Base-by-base conservation (phyloP, 805 yeast genomes). In the Starmerella stellata region DNA sequence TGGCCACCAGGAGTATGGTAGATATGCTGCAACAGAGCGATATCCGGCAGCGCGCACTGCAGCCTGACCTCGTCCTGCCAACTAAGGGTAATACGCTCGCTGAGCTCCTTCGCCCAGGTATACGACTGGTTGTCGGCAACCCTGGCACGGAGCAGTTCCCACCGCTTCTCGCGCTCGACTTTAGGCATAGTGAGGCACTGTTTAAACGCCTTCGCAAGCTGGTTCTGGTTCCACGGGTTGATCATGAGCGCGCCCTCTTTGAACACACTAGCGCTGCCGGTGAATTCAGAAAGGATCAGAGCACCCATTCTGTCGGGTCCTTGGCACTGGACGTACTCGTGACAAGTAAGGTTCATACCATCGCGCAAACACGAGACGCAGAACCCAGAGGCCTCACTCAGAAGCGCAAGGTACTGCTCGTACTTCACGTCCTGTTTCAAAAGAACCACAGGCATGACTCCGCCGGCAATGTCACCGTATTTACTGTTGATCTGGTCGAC, bases 321-420 rank as follows among this genome's bases (percentile, higher is more conserved):
- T 1, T 90, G 70, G 20, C 93, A 79, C 39, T 75, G 76, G 31
- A 83, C 69, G 55, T 78, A 90, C 56, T 90, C 98, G 54, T 90
- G 98, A 49, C 95, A 87, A 0, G 96, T 85, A 52, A 90, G 65
- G 51, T 90, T 90, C 83, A 90, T 79, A 20, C 98, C 98, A 57
- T 90, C 98, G 54, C 98, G 74, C 66, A 87, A 70, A 1, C 94
- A 79, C 8, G 92, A 75, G 2, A 87, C 95, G 33, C 79, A 74
- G 52, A 90, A 90, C 1, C 73, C 65, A 47, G 81, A 92, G 1
- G 96, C 94, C 53, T 83, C 95, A 28, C 74, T 62, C 34, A 79
- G 68, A 36, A 90, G 61, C 0, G 94, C 96, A 42, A 90, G 57
- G 54, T 90, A 90, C 58, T 90, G 96, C 40, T 74, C 78, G 54